Evolutionary conservation across 768 basidiomycete genomes (phyloP).

Genomic region (Auricularia cornea): DNA sequence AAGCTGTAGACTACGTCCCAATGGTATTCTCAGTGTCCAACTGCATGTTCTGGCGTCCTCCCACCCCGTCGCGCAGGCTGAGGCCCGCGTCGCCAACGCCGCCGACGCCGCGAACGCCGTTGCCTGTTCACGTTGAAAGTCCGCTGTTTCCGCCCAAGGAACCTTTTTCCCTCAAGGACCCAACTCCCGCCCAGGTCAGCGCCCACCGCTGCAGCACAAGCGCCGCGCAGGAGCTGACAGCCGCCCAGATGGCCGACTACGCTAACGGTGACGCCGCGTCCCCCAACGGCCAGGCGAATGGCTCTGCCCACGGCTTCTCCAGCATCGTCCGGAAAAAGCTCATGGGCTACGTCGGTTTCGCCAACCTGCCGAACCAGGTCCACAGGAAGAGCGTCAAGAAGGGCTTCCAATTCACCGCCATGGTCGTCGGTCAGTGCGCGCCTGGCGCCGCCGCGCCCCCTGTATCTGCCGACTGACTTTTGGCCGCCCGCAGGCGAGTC

Average conservation of each 20-base stretch:
- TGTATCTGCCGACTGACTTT: slow-evolving; percentile 10
- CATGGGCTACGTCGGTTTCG: slow-evolving; percentile 93
- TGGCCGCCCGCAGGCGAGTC: slow-evolving; percentile 68
- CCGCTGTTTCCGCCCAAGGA: no score
- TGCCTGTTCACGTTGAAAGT: no score
- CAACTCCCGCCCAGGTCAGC: neutral
- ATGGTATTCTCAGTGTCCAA: no score
- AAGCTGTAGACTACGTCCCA: no score
- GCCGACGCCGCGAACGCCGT: no score
- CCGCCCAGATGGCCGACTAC: slow-evolving; percentile 60
- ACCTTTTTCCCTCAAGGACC: no score
- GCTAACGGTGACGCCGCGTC: slow-evolving; percentile 51
- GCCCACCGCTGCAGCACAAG: neutral
- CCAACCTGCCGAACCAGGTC: slow-evolving; percentile 98
- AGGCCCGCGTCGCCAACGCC: no score
- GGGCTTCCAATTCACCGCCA: slow-evolving; percentile 97
- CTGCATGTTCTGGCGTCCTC: no score
- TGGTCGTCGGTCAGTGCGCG: slow-evolving; percentile 88
- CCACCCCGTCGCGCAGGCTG: no score
- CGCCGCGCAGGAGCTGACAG: neutral
- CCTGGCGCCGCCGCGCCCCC: slow-evolving; percentile 16
- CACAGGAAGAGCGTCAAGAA: slow-evolving; percentile 97
- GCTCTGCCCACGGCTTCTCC: slow-evolving; percentile 38
- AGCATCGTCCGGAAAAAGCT: slow-evolving; percentile 76
- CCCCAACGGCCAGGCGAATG: slow-evolving; percentile 53